Evolutionary conservation across 2,329 filamentous ascomycete species (phyloP).

Genomic region (Aspergillus nomiae): DNA sequence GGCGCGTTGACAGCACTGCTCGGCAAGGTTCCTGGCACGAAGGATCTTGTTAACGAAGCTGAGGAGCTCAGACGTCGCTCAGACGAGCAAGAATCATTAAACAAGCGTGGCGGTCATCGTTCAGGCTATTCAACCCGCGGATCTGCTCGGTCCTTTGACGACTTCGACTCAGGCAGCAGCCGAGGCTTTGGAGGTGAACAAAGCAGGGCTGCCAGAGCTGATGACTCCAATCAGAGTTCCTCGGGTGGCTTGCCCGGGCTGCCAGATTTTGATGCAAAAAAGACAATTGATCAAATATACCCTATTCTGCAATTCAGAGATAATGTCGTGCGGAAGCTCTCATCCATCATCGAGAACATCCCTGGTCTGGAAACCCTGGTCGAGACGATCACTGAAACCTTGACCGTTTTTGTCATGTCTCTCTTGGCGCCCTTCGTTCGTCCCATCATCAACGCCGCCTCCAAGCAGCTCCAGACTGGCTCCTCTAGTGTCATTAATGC

Average conservation of each 20-base stretch:
- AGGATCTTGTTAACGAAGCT: slow-evolving; percentile 68
- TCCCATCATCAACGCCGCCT: slow-evolving; percentile 86
- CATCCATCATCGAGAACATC: slow-evolving; percentile 82
- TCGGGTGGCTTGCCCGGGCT: slow-evolving; percentile 66
- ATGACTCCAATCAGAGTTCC: slow-evolving; percentile 44
- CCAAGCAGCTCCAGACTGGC: slow-evolving; percentile 80
- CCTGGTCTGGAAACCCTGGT: slow-evolving; percentile 87
- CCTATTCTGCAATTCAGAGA: slow-evolving; percentile 93
- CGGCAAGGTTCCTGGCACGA: slow-evolving; percentile 73
- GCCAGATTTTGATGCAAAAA: slow-evolving; percentile 76
- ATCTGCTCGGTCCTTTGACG: slow-evolving; percentile 16
- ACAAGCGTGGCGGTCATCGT: slow-evolving; percentile 43
- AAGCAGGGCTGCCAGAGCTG: slow-evolving; percentile 38
- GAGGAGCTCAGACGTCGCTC: slow-evolving; percentile 62
- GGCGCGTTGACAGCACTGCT: slow-evolving; percentile 72
- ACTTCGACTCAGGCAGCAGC: slow-evolving; percentile 2
- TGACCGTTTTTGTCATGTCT: slow-evolving; percentile 89
- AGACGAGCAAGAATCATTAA: slow-evolving; percentile 65
- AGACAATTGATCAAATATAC: slow-evolving; percentile 81
- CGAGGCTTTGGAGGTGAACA: slow-evolving; percentile 19
- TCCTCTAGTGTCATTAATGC: slow-evolving; percentile 70
- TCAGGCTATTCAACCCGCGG: slow-evolving; percentile 30
- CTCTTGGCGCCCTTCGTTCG: slow-evolving; percentile 88
- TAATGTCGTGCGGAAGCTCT: slow-evolving; percentile 86
- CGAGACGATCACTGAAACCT: slow-evolving; percentile 88